A percentile compares a stretch with the other conserved stretches of the same genome.
phyloP scores from a whole-genome alignment of 192 early-diverging fungal species.

The Gorgonomyces haynaldii region DNA sequence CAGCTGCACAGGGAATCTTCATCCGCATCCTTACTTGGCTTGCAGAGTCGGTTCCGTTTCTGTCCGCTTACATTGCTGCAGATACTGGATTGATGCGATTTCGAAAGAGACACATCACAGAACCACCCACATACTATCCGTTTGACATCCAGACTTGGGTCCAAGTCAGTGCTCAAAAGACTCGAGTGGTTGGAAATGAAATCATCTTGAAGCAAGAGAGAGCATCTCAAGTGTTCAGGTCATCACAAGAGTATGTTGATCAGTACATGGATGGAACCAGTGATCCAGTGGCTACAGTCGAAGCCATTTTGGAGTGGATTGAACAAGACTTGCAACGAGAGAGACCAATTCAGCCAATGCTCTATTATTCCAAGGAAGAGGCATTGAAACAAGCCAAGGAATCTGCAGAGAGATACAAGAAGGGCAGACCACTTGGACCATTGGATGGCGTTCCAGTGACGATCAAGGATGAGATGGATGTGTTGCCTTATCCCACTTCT shows the following conservation, averaged over 20 bases:
- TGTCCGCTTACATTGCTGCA: neutral
- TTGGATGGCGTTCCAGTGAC: conserved; percentile 66
- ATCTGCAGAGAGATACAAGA: conserved; percentile 42
- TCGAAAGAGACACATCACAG: neutral
- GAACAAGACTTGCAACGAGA: conserved; percentile 1
- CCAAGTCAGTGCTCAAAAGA: too few species aligned
- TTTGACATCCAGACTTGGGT: neutral
- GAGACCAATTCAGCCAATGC: neutral
- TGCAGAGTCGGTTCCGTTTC: neutral
- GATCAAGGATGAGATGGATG: conserved; percentile 64
- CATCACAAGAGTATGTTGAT: conserved; percentile 4
- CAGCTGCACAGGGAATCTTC: neutral
- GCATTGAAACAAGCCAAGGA: conserved; percentile 36
- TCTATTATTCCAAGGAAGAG: conserved; percentile 19
- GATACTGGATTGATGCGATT: neutral
- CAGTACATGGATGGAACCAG: neutral
- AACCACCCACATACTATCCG: conserved; percentile 2
- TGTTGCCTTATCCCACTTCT: conserved; percentile 28
- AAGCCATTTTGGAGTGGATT: neutral
- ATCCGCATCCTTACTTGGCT: neutral
- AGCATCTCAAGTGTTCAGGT: neutral
- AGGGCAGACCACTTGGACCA: conserved; percentile 33
- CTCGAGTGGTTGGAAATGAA: neutral
- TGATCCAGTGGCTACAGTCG: neutral
- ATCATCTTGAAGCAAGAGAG: neutral